These are phyloP conservation scores for Oryza punctata DNA, from an alignment of 176 grass and related monocot species.

Conservation along the genomic window DNA sequence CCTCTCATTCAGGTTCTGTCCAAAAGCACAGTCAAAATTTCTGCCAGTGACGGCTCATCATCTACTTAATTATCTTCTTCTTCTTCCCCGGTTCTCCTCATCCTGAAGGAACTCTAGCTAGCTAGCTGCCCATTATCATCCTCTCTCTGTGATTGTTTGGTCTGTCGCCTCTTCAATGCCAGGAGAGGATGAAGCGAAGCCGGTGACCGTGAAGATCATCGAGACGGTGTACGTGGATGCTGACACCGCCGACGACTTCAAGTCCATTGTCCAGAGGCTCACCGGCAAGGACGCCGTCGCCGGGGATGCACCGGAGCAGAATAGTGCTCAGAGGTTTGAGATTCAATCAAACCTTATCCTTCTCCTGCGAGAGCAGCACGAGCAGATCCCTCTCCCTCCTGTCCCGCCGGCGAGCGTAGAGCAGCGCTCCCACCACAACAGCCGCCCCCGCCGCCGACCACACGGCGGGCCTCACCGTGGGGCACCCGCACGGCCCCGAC, in stretches of 20 bases:
- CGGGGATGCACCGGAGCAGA: neutral
- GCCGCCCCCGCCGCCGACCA: conserved; percentile 50
- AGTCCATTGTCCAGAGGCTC: conserved; percentile 68
- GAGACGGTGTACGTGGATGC: conserved; percentile 75
- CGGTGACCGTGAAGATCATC: conserved; percentile 60
- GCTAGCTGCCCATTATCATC: too few relatives aligned
- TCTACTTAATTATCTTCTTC: neutral
- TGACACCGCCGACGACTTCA: conserved; percentile 54
- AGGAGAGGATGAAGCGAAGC: conserved; percentile 22
- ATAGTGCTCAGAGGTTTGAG: neutral
- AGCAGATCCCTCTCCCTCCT: conserved; percentile 61
- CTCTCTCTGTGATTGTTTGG: too few relatives aligned
- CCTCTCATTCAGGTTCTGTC: neutral
- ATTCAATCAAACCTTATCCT: conserved; percentile 71
- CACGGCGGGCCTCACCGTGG: conserved; percentile 45
- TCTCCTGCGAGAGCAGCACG: conserved; percentile 64
- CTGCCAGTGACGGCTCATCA: conserved; percentile 27
- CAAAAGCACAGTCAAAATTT: conserved; percentile 8
- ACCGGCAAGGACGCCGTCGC: conserved; percentile 48
- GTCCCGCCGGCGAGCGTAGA: conserved; percentile 69
- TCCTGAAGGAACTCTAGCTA: too few relatives aligned
- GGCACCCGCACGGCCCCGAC: conserved; percentile 44
- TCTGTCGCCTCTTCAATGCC: conserved; percentile 40
- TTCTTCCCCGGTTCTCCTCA: neutral
- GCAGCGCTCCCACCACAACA: conserved; percentile 41